Evolutionary conservation across 2,329 filamentous ascomycete species (phyloP).

Genomic region (Elsinoe fawcettii): DNA sequence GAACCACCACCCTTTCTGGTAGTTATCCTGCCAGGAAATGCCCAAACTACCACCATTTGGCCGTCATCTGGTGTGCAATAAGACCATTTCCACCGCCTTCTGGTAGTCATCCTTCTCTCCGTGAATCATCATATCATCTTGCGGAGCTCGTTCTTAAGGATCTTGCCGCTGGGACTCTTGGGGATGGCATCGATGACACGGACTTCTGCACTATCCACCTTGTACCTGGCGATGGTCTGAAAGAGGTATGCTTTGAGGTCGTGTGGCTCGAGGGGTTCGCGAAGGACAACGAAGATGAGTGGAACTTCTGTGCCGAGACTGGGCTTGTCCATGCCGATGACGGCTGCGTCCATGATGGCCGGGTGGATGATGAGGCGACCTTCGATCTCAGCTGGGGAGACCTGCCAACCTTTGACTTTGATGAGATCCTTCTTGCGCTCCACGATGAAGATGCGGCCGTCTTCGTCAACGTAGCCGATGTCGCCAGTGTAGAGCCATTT

Average conservation of each 20-base stretch:
- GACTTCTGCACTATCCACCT: conserved; percentile 24
- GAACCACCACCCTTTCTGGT: no score
- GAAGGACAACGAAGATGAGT: conserved; percentile 20
- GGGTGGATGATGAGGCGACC: conserved; percentile 23
- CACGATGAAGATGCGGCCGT: conserved; percentile 28
- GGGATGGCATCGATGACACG: conserved; percentile 26
- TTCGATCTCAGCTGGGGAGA: conserved; percentile 30
- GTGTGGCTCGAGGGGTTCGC: conserved; percentile 17
- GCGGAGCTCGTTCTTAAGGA: conserved; percentile 21
- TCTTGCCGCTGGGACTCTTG: conserved; percentile 28
- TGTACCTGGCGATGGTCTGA: conserved; percentile 31
- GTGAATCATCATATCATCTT: conserved; percentile 2
- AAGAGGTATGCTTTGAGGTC: conserved; percentile 27
- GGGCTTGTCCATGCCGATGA: conserved; percentile 23
- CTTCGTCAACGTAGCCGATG: conserved; percentile 25
- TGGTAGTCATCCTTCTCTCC: not conserved
- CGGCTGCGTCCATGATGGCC: conserved; percentile 25
- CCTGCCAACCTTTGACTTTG: conserved; percentile 31
- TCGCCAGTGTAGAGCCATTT: conserved; percentile 34
- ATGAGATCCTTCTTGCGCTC: conserved; percentile 31
- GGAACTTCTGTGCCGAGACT: conserved; percentile 19
- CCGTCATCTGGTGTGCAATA: no score
- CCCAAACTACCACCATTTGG: no score
- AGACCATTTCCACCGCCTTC: not conserved
- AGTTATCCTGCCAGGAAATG: no score